Evolutionary conservation across 83 land plant species (phyloP).

Genomic region (Picea engelmannii): DNA sequence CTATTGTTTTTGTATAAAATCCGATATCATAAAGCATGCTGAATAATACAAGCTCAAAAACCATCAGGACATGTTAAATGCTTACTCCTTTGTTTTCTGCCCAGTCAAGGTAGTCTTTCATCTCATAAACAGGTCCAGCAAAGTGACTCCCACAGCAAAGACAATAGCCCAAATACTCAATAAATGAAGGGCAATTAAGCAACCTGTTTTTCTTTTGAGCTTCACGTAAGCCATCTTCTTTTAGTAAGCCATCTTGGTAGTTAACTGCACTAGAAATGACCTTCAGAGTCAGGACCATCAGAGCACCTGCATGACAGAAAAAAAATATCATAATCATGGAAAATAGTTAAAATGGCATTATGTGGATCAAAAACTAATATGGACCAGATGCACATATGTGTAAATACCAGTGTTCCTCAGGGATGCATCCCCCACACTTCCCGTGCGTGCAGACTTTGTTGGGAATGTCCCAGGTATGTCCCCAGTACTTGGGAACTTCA

Average conservation of each 20-base stretch:
- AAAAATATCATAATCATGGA: neutral
- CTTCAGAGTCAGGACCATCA: constrained; percentile 97
- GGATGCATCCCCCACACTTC: too few relatives aligned
- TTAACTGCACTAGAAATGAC: constrained; percentile 90
- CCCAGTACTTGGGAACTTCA: too few relatives aligned
- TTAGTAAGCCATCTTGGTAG: constrained; percentile 91
- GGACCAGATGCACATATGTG: too few relatives aligned
- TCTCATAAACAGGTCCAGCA: constrained; percentile 98
- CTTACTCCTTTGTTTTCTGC: constrained; percentile 87
- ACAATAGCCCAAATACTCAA: constrained; percentile 88
- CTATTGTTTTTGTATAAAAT: neutral
- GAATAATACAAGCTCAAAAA: too few relatives aligned
- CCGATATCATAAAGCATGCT: neutral
- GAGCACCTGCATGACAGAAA: constrained; percentile 52
- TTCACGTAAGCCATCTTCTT: constrained; percentile 76
- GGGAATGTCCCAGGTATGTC: too few relatives aligned
- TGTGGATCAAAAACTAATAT: too few relatives aligned
- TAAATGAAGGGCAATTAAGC: constrained; percentile 61
- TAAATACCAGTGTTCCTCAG: too few relatives aligned
- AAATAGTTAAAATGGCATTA: too few relatives aligned
- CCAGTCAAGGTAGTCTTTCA: constrained; percentile 98
- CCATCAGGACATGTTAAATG: neutral
- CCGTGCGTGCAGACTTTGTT: too few relatives aligned
- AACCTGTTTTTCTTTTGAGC: constrained; percentile 84
- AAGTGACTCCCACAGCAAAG: constrained; percentile 97